Conservation (phyloP, 495 filamentous ascomycete species). For the Oleoguttula mirabilis region DNA sequence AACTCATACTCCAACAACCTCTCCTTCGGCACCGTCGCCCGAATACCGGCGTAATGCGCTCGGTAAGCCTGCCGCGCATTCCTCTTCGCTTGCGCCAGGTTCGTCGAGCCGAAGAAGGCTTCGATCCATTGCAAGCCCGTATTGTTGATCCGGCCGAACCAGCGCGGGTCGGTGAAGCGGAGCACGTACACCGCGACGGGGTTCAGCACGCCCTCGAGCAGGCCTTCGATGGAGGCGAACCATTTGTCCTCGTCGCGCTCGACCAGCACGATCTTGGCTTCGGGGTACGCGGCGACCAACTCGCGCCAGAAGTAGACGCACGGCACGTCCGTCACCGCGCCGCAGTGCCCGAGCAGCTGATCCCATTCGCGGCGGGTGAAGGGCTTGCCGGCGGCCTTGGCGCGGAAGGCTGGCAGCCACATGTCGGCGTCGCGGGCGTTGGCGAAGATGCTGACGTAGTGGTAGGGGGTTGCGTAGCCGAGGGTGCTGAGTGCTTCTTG, state of each 20-base stretch:
- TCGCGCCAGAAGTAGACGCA: conserved; percentile 10
- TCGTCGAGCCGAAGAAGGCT: not conserved
- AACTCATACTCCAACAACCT: conserved; percentile 17
- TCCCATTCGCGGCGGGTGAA: conserved; percentile 11
- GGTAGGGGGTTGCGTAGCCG: conserved; percentile 13
- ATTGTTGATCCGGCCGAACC: conserved; percentile 9
- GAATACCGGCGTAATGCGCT: conserved; percentile 13
- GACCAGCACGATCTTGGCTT: conserved; percentile 34
- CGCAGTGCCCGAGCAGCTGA: conserved; percentile 13
- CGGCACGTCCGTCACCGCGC: conserved; percentile 11
- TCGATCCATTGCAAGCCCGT: conserved; percentile 3
- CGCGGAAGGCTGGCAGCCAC: conserved; percentile 5
- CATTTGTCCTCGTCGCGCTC: conserved; percentile 33
- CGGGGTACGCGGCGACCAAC: conserved; percentile 15
- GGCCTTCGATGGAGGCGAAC: conserved; percentile 20
- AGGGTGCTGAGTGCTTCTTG: conserved; percentile 9
- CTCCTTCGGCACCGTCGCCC: conserved; percentile 5
- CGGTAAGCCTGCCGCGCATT: conserved; percentile 14
- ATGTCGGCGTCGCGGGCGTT: conserved; percentile 11
- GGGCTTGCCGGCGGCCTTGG: conserved; percentile 10
- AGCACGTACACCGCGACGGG: not conserved
- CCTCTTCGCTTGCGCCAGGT: not conserved
- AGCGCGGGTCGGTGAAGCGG: conserved; percentile 5
- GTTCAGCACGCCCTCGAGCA: conserved; percentile 7
- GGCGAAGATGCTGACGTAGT: conserved; percentile 9